Evolutionary conservation across 2,329 filamentous ascomycete genomes (phyloP), one percentile per base, ranked within the genome.

Genomic region (Fusarium sp.): DNA sequence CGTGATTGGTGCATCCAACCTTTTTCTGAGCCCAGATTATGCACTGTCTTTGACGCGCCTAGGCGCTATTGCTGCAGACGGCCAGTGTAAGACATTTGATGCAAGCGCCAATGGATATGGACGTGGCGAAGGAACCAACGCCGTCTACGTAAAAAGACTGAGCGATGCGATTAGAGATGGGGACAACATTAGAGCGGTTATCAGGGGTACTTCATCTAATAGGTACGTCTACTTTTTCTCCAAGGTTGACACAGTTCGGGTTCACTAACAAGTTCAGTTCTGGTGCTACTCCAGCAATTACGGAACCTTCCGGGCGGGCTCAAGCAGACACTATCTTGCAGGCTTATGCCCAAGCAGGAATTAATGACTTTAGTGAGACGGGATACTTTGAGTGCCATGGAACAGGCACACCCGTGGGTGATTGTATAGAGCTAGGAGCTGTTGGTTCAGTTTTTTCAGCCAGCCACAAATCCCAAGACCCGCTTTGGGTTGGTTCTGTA

Each of bases 111-210:
- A 82, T 67, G 75, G 74, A 13, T 91, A 90, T 73, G 87, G 83
- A 1, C 83, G 88, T 13, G 89, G 87, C 1, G 89, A 91, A 70
- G 89, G 87, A 0, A 79, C 85, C 16, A 86, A 81, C 0, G 81
- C 85, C 12, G 73, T 91, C 2, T 74, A 89, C 3, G 66, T 91
- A 3, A 90, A 90, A 76, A 81, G 81, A 1, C 78, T 90, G 0
- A 77, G 80, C 2, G 82, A 87, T 65, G 89, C 88, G 1, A 68
- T 90, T 4, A 74, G 77, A 10, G 85, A 87, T 62, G 84, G 85
- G 3, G 86, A 90, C 64, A 82, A 81, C 0, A 84, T 88, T 41
- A 80, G 84, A 8, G 83, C 80, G 4, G 78, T 88, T 8, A 85
- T 89, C 39, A 82, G 84, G 10, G 83, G 80, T 0, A 85, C 83